Evolutionary conservation across 208 protist species (phyloP), one percentile per base, ranked within the genome.

Genomic region (Trypanosoma platydactyli): DNA sequence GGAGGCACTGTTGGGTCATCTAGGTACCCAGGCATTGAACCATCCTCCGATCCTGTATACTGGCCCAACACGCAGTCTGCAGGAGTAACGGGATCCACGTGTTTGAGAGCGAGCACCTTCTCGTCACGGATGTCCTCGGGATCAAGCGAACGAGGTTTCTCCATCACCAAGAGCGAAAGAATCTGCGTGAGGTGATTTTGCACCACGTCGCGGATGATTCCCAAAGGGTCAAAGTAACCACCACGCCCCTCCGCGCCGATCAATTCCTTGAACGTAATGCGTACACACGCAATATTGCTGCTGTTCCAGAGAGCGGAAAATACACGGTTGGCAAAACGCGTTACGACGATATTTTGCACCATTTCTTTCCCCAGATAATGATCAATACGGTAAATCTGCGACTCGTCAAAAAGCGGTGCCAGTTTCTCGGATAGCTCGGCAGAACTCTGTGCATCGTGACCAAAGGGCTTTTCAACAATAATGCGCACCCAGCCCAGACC

Each of bases 301-400:
- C 76, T 76, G 76, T 97, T 96, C 93, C 94, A 98, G 0, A 97
- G 11, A 15, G 91, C 54, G 58, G 86, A 84, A 75, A 97, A 97
- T 29, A 97, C 85, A 33, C 85, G 83, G 67, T 98, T 98, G 27
- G 92, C 91, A 51, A 97, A 98, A 52, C 95, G 83, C 20, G 95
- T 88, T 4, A 87, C 88, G 59, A 97, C 68, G 44, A 98, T 88
- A 73, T 98, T 98, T 69, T 97, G 90, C 20, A 98, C 93, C 77
- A 97, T 95, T 62, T 97, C 92, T 80, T 98, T 98, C 5, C 92
- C 94, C 0, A 98, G 78, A 69, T 97, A 98, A 75, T 98, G 96
- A 66, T 98, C 96, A 41, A 98, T 98, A 20, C 94, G 83, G 77
- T 91, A 98, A 29, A 98, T 78, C 69, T 97, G 86, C 6, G 81